Conservation (phyloP, 495 filamentous ascomycete species). For the Parmelia sp. region DNA sequence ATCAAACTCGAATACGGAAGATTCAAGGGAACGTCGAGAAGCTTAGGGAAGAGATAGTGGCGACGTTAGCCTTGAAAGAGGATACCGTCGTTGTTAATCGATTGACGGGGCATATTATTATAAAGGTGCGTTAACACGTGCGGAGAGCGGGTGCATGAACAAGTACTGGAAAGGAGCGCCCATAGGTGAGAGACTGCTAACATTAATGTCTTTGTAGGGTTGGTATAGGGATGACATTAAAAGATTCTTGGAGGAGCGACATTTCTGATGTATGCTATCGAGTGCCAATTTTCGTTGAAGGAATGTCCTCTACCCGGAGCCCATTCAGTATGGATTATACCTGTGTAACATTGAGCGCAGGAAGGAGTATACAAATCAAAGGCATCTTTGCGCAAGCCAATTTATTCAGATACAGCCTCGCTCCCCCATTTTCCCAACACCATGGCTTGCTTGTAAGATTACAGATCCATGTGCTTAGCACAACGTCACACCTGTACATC, state of each 20-base stretch:
- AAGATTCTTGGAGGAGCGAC: slow-evolving; percentile 42
- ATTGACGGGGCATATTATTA: slow-evolving; percentile 56
- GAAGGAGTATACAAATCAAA: not conserved
- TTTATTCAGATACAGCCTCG: slow-evolving; percentile 4
- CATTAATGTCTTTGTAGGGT: slow-evolving; percentile 31
- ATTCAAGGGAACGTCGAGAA: slow-evolving; percentile 62
- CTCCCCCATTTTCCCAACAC: not conserved
- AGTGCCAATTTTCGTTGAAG: slow-evolving; percentile 8
- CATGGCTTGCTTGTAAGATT: not conserved
- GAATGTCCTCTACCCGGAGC: not conserved
- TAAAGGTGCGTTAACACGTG: slow-evolving; percentile 46
- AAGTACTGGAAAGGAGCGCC: slow-evolving; percentile 13
- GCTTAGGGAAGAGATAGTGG: slow-evolving; percentile 47
- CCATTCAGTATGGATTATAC: not conserved
- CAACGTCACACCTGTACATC: not conserved
- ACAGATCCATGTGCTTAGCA: not conserved
- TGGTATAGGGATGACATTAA: slow-evolving; percentile 47
- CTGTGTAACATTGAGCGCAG: not conserved
- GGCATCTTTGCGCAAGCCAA: not conserved
- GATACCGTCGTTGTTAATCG: slow-evolving; percentile 49
- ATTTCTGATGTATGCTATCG: slow-evolving; percentile 35
- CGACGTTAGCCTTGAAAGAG: slow-evolving; percentile 40
- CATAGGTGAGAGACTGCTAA: not conserved
- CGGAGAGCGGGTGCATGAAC: not conserved
- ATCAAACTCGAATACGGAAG: slow-evolving; percentile 69